phyloP scores from a whole-genome alignment of 257 asterid species.

The Mentha longifolia region DNA sequence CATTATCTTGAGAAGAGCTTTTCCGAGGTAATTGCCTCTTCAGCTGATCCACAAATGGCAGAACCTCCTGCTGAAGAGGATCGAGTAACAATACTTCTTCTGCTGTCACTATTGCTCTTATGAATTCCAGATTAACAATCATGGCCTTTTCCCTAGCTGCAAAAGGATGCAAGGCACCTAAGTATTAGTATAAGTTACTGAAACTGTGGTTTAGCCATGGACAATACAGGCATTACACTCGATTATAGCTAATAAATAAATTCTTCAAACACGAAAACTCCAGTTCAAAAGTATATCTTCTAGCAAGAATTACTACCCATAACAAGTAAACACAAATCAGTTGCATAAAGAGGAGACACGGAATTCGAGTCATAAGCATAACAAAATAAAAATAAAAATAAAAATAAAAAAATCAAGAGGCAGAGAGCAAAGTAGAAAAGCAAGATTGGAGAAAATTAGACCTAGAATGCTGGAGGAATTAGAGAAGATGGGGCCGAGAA shows the following conservation, averaged over 20 bases:
- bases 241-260: neutral
- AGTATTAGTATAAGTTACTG: too few relatives aligned
- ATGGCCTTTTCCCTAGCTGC: constrained; percentile 98
- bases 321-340: constrained; percentile 18
- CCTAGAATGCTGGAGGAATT: constrained; percentile 95
- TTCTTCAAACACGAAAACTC: constrained; percentile 11
- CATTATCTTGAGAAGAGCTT: constrained; percentile 51
- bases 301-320: constrained; percentile 4
- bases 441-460: constrained; percentile 25
- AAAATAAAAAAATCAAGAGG: constrained; percentile 11
- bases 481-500: constrained; percentile 96
- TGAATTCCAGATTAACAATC: constrained; percentile 93
- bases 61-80: constrained; percentile 94
- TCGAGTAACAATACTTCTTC: constrained; percentile 94
- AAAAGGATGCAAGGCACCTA: constrained; percentile 14
- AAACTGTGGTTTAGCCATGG: too few relatives aligned
- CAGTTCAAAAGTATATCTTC: constrained; percentile 12
- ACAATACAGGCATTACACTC: too few relatives aligned
- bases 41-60: constrained; percentile 96
- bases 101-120: constrained; percentile 92
- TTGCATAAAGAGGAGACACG: neutral
- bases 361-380: constrained; percentile 18
- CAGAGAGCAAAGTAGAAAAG: constrained; percentile 1
- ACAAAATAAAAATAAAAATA: neutral
- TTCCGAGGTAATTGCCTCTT: constrained; percentile 75